Conservation (phyloP, 108 stramenopile genomes). For the Fistulifera solaris region DNA sequence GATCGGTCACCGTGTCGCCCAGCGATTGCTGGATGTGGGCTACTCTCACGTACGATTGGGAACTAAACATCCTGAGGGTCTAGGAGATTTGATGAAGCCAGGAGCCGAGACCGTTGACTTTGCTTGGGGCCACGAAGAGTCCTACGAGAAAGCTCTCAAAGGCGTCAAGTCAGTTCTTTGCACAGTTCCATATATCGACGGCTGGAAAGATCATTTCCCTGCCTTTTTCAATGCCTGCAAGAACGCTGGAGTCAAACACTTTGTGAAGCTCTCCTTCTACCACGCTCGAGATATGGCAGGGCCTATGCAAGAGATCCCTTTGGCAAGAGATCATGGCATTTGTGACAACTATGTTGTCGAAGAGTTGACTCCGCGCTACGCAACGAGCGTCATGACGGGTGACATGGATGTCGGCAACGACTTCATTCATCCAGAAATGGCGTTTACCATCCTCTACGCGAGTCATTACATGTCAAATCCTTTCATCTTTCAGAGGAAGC, state of each 20-base stretch:
- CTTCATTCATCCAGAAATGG: neutral
- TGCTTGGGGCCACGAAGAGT: constrained; percentile 23
- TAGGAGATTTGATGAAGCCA: constrained; percentile 9
- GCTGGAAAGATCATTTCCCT: constrained; percentile 28
- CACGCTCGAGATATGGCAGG: constrained; percentile 15
- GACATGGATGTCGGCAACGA: constrained; percentile 3
- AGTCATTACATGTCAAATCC: constrained; percentile 36
- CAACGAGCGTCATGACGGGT: neutral
- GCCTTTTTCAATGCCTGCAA: constrained; percentile 28
- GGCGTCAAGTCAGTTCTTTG: constrained; percentile 32
- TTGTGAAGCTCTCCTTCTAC: constrained; percentile 39
- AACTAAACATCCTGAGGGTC: constrained; percentile 4
- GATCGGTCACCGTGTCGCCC: constrained; percentile 22
- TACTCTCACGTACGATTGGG: constrained; percentile 27
- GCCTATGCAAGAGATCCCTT: constrained; percentile 17
- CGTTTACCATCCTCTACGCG: constrained; percentile 28
- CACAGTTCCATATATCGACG: constrained; percentile 13
- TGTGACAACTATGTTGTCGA: constrained; percentile 23
- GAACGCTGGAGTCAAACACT: constrained; percentile 18
- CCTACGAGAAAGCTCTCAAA: constrained; percentile 27
- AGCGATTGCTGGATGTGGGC: constrained; percentile 13
- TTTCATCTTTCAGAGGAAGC: constrained; percentile 17
- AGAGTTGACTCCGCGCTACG: constrained; percentile 8
- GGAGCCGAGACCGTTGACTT: constrained; percentile 27
- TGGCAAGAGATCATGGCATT: constrained; percentile 28